A percentile compares a stretch with the other conserved stretches of the same genome.
These are phyloP conservation scores for Mycena vulgaris DNA, from an alignment of 768 basidiomycete species.

Conservation along the genomic window DNA sequence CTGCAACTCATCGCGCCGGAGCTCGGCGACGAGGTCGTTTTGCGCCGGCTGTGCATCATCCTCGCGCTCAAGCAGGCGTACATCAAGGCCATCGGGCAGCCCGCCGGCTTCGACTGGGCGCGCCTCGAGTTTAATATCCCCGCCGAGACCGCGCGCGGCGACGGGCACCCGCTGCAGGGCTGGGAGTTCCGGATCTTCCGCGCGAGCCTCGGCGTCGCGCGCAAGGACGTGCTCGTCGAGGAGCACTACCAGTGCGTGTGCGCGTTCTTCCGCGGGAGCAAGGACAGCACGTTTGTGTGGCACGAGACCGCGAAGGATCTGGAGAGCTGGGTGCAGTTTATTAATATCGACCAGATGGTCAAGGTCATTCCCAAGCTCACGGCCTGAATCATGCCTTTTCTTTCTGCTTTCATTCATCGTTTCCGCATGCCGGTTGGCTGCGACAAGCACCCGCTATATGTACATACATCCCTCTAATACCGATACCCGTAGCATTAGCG, in stretches of 20 bases:
- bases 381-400: background rate
- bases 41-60: slow-evolving; percentile 83
- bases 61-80: slow-evolving; percentile 87
- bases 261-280: slow-evolving; percentile 81
- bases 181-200: slow-evolving; percentile 92
- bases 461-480: too few species aligned
- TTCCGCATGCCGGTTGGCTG: too few species aligned
- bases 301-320: slow-evolving; percentile 76
- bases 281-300: slow-evolving; percentile 80
- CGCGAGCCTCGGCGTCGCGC: slow-evolving; percentile 78
- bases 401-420: too few species aligned
- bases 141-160: slow-evolving; percentile 72
- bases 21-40: slow-evolving; percentile 72
- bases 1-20: slow-evolving; percentile 65
- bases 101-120: slow-evolving; percentile 84
- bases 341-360: slow-evolving; percentile 86
- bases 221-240: slow-evolving; percentile 68
- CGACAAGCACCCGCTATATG: too few species aligned
- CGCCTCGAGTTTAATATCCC: slow-evolving; percentile 87
- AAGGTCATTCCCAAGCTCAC: slow-evolving; percentile 81
- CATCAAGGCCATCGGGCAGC: slow-evolving; percentile 88
- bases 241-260: slow-evolving; percentile 84
- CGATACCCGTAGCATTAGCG: too few species aligned
- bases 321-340: slow-evolving; percentile 88
- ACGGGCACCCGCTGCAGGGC: slow-evolving; percentile 78